Percentiles rank a stretch among this genome's conserved stretches.
These are phyloP conservation scores for Pyrus pyrifolia DNA, from an alignment of 306 rosid species.

Conservation along the genomic window DNA sequence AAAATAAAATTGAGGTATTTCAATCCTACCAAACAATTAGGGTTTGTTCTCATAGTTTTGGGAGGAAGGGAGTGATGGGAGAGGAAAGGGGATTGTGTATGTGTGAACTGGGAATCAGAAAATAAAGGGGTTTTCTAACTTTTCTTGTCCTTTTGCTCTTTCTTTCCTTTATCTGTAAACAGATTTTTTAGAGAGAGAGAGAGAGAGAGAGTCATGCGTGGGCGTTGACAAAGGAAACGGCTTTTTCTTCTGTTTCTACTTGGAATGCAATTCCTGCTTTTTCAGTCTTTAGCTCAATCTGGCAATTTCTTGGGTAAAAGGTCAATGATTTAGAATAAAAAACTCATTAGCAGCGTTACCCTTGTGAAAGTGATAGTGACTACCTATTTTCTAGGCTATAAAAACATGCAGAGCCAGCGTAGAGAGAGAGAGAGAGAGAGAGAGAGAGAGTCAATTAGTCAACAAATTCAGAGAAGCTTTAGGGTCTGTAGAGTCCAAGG, in stretches of 20 bases:
- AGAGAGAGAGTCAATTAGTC: neutral
- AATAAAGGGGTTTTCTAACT: slow-evolving; percentile 10
- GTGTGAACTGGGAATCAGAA: slow-evolving; percentile 37
- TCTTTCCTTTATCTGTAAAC: slow-evolving; percentile 31
- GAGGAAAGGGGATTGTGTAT: neutral
- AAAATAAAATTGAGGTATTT: slow-evolving; percentile 23
- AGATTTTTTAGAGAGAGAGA: neutral
- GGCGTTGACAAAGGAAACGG: slow-evolving; percentile 50
- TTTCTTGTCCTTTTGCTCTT: slow-evolving; percentile 45
- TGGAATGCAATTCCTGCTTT: slow-evolving; percentile 25
- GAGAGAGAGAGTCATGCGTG: slow-evolving; percentile 41
- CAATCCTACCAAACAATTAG: slow-evolving; percentile 35
- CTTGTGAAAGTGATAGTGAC: slow-evolving; percentile 30
- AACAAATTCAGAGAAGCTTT: neutral
- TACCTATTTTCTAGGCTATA: neutral
- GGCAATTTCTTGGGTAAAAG: slow-evolving; percentile 4
- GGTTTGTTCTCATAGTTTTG: neutral
- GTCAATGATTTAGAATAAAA: slow-evolving; percentile 32
- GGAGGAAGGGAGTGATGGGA: neutral
- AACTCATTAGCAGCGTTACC: slow-evolving; percentile 7
- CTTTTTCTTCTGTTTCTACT: slow-evolving; percentile 31
- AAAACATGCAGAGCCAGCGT: neutral
- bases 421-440: neutral
- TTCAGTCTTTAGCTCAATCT: slow-evolving; percentile 24
- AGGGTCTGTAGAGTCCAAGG: neutral